phyloP scores from a whole-genome alignment of 2,329 filamentous ascomycete genomes.

The Westerdykella aurantiaca region DNA sequence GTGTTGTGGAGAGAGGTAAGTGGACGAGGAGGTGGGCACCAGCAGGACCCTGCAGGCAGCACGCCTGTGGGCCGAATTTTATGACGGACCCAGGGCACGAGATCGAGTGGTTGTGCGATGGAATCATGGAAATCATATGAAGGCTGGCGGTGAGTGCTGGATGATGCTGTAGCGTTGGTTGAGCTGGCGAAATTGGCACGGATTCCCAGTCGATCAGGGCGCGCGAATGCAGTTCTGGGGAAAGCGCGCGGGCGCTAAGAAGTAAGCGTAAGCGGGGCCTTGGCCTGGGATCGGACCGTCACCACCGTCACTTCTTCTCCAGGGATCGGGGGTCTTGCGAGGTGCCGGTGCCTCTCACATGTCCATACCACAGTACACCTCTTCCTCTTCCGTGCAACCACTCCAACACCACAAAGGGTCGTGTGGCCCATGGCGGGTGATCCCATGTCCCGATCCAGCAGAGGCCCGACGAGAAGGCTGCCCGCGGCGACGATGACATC shows the following conservation, averaged over 20 bases:
- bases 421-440: too few relatives aligned
- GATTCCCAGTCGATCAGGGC: constrained; percentile 3
- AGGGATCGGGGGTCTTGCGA: too few relatives aligned
- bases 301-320: too few relatives aligned
- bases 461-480: too few relatives aligned
- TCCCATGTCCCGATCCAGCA: too few relatives aligned
- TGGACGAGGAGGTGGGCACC: constrained; percentile 21
- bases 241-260: constrained; percentile 20
- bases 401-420: too few relatives aligned
- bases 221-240: not conserved
- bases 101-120: constrained; percentile 16
- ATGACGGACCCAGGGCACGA: constrained; percentile 9
- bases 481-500: too few relatives aligned
- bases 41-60: constrained; percentile 20
- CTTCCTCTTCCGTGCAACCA: constrained; percentile 6
- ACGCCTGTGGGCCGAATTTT: constrained; percentile 6
- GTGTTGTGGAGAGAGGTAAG: constrained; percentile 20
- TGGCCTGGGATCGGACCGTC: too few relatives aligned
- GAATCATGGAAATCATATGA: constrained; percentile 18
- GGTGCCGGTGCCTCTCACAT: too few relatives aligned
- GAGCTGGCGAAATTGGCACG: not conserved
- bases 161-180: not conserved
- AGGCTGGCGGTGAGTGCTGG: constrained; percentile 26
- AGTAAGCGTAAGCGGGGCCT: not conserved
- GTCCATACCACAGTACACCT: too few relatives aligned